Evolutionary conservation across 2,329 filamentous ascomycete genomes (phyloP), one percentile per base, ranked within the genome.

Genomic region (Ceratocystis variospora): DNA sequence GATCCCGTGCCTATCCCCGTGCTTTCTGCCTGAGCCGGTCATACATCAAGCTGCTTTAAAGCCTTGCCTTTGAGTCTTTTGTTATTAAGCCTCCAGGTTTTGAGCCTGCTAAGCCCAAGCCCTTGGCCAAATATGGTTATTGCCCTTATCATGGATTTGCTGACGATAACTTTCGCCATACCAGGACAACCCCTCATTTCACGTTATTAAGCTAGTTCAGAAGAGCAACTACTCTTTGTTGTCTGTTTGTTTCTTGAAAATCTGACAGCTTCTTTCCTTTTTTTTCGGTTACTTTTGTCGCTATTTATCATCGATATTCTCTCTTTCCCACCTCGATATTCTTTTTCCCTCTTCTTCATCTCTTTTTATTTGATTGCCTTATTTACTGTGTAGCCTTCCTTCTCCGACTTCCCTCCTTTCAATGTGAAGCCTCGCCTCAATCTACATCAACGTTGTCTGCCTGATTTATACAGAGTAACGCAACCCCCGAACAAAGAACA

Each of bases 91-190:
- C 37, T 41, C 37, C 10, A 41, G 12, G 37, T 4, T 41, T 12
- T 15, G 37, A 41, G 12, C 37, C 37, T 41, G 12, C 12, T 15
- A 41, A 41, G 37, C 37, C 37, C 15, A 41, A 41, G 12, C 37
- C 37, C 37, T 41, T 41, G 37, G 10, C 37, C 12, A 41, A 41
- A 37, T 37, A 17, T 59, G 19, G 63, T 19, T 8, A 19, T 44
- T 44, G 44, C 44, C 37, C 63, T 65, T 65, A 55, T 59, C 63
- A 59, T 25, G 25, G 28, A 59, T n/a, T 37, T 59, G 55, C 55
- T 59, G 55, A 59, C 10, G 55, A 10, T 37, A 59, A 17, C 55
- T 59, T 59, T 31, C 28, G 55, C 28, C 15, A 37, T 28, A n/a
- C 7, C 28, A n/a, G 28, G 22, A 25, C 55, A 59, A 59, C 55